These are phyloP conservation scores for Dryas octopetala DNA, from an alignment of 306 rosid genomes.

Conservation along the genomic window DNA sequence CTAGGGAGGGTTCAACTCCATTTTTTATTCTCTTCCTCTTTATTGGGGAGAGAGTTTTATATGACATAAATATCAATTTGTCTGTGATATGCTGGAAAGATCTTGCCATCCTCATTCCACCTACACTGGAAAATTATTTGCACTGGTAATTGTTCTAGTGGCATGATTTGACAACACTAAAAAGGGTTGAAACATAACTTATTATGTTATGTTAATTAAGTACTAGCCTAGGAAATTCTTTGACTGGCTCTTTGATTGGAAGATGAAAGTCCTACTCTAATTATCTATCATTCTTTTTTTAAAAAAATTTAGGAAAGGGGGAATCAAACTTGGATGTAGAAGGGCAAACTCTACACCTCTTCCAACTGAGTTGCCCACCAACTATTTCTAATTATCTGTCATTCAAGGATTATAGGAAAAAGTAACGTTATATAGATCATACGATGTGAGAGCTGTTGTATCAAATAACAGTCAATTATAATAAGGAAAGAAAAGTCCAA, in stretches of 20 bases:
- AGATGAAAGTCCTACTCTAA: slow-evolving; percentile 27
- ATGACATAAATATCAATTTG: not conserved
- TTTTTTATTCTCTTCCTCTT: not conserved
- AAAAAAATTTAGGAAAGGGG: no score
- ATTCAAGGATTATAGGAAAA: not conserved
- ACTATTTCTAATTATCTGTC: not conserved
- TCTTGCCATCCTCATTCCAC: not conserved
- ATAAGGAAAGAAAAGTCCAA: not conserved
- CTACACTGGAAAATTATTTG: not conserved
- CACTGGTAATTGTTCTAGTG: slow-evolving; percentile 6
- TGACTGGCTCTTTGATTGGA: slow-evolving; percentile 51
- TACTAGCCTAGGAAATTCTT: slow-evolving; percentile 28
- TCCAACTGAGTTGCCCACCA: no score
- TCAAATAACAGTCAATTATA: not conserved
- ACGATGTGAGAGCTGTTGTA: no score
- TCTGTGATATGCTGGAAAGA: not conserved
- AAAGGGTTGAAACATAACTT: slow-evolving; percentile 19
- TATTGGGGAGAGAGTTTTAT: not conserved
- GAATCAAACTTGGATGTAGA: no score
- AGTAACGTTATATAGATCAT: no score
- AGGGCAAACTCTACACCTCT: no score
- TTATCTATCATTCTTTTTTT: not conserved
- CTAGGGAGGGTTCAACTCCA: slow-evolving; percentile 6
- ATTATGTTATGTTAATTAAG: not conserved
- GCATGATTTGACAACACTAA: slow-evolving; percentile 72